Evolutionary conservation across 2,329 filamentous ascomycete genomes (phyloP).

Genomic region (Ophiosphaerella herpotricha): DNA sequence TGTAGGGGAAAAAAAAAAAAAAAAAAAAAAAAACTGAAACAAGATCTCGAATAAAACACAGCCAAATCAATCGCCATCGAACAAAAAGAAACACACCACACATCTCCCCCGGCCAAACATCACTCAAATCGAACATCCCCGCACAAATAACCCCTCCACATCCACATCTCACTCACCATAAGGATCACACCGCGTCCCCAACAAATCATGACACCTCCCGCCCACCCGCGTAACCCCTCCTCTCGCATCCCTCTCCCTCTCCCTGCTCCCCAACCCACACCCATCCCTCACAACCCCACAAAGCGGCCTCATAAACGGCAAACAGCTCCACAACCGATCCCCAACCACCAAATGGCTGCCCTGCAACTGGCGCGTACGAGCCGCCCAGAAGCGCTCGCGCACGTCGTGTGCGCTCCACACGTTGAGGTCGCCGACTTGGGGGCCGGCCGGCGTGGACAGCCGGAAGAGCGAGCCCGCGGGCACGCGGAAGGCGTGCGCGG

Average conservation of each 20-base stretch:
- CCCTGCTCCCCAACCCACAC: slow-evolving; percentile 50
- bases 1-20: too few relatives aligned
- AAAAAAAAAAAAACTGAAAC: too few relatives aligned
- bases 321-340: slow-evolving; percentile 76
- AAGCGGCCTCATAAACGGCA: slow-evolving; percentile 77
- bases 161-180: slow-evolving; percentile 54
- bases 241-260: slow-evolving; percentile 53
- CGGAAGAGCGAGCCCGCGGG: slow-evolving; percentile 70
- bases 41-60: too few relatives aligned
- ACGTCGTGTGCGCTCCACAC: slow-evolving; percentile 79
- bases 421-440: slow-evolving; percentile 81
- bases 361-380: slow-evolving; percentile 77
- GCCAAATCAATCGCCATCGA: too few relatives aligned
- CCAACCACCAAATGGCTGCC: slow-evolving; percentile 72
- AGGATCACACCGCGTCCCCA: slow-evolving; percentile 83
- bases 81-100: too few relatives aligned
- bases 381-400: slow-evolving; percentile 81
- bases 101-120: too few relatives aligned
- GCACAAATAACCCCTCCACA: too few relatives aligned
- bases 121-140: too few relatives aligned
- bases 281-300: slow-evolving; percentile 70
- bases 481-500: slow-evolving; percentile 73
- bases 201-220: slow-evolving; percentile 74
- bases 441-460: slow-evolving; percentile 75
- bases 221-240: slow-evolving; percentile 59